Percentiles rank a stretch among this genome's conserved stretches.
Conservation (phyloP, 352 stramenopile species). For the Phytophthora podocarpi region DNA sequence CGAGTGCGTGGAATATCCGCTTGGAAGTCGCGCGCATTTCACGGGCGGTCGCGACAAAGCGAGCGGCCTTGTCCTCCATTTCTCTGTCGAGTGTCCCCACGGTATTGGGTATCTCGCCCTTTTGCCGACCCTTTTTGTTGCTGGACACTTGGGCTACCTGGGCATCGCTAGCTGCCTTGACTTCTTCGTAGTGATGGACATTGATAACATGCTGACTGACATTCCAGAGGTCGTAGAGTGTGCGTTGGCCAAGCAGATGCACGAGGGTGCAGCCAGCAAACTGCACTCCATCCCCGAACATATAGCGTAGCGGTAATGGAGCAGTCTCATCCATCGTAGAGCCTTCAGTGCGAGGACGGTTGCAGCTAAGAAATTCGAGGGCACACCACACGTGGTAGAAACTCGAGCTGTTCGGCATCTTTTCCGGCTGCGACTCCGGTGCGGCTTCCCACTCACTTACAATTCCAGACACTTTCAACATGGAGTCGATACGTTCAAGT, state of each 20-base stretch:
- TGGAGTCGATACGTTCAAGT: conserved; percentile 32
- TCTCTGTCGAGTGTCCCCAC: conserved; percentile 52
- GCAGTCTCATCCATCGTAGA: not conserved
- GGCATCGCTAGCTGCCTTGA: conserved; percentile 20
- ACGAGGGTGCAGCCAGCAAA: conserved; percentile 63
- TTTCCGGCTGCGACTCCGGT: conserved; percentile 43
- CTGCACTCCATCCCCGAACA: conserved; percentile 66
- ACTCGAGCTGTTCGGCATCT: conserved; percentile 45
- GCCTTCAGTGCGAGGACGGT: conserved; percentile 15
- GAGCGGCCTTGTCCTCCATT: conserved; percentile 48
- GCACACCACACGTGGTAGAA: conserved; percentile 73
- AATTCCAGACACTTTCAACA: conserved; percentile 42
- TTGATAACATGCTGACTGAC: conserved; percentile 62
- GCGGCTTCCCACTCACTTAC: conserved; percentile 44
- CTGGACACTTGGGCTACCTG: conserved; percentile 11
- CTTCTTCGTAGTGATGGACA: conserved; percentile 39
- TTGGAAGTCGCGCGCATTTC: conserved; percentile 41
- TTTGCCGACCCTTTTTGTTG: conserved; percentile 29
- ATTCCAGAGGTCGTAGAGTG: conserved; percentile 66
- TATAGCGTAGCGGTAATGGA: conserved; percentile 30
- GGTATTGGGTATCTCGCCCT: conserved; percentile 5
- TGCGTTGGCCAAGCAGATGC: conserved; percentile 59
- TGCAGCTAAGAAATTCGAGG: conserved; percentile 68
- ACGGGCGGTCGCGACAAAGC: conserved; percentile 44
- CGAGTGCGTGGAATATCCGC: conserved; percentile 50